Percentiles rank a stretch among this genome's conserved stretches.
These are phyloP conservation scores for Aspergillus pseudoterreus DNA, from an alignment of 2,329 filamentous ascomycete species.

Conservation along the genomic window DNA sequence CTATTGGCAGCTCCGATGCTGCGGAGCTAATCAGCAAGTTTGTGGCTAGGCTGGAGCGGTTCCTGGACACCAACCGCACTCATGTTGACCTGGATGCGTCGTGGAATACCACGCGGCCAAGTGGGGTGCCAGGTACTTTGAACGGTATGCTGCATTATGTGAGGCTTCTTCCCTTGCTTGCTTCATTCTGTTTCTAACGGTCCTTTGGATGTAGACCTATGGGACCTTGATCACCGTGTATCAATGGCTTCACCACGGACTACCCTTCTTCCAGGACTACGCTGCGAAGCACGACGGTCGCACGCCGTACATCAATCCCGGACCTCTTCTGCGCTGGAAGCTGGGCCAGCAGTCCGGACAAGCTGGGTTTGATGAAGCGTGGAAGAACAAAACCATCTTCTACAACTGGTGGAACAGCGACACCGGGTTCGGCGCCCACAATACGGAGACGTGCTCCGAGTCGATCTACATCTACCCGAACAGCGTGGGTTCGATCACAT, in stretches of 20 bases:
- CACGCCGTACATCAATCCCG: conserved; percentile 28
- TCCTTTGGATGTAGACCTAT: conserved; percentile 10
- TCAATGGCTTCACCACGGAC: conserved; percentile 14
- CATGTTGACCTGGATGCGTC: conserved; percentile 22
- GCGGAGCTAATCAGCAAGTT: conserved; percentile 19
- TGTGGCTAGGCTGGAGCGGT: conserved; percentile 19
- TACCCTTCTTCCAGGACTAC: conserved; percentile 26
- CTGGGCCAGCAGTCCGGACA: conserved; percentile 17
- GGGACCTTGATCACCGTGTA: conserved; percentile 15
- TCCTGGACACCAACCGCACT: conserved; percentile 22
- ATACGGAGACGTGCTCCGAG: conserved; percentile 27
- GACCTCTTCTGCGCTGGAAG: conserved; percentile 21
- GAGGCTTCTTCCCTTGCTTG: too few relatives aligned
- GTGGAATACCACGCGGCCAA: conserved; percentile 19
- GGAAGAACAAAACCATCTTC: conserved; percentile 31
- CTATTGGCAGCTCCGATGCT: conserved; percentile 7
- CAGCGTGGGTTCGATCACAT: conserved; percentile 13
- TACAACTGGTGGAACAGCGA: conserved; percentile 29
- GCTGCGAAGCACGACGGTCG: conserved; percentile 18
- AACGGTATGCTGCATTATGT: conserved; percentile 5
- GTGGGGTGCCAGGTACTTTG: conserved; percentile 4
- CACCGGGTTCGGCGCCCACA: conserved; percentile 19
- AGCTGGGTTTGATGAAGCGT: conserved; percentile 20
- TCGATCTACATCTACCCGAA: conserved; percentile 23
- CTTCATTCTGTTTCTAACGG: too few relatives aligned